Conservation (phyloP, 495 filamentous ascomycete species). For the Opeltia flavorubescens region DNA sequence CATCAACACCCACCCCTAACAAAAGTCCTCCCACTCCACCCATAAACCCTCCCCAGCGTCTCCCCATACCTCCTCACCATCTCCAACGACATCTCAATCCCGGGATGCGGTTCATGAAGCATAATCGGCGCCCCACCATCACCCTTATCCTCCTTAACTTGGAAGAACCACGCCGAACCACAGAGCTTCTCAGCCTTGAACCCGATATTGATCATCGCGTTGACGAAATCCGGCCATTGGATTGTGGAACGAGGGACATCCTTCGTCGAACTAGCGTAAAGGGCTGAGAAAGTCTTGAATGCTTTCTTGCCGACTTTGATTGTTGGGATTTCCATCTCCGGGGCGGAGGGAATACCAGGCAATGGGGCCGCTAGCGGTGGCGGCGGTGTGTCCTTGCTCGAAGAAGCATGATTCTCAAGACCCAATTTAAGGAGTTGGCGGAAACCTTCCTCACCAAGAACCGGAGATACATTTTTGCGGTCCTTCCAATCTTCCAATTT, state of each 20-base stretch:
- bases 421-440: too few species aligned
- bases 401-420: too few species aligned
- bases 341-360: not conserved
- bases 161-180: not conserved
- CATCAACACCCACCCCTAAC: too few species aligned
- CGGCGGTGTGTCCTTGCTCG: too few species aligned
- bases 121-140: not conserved
- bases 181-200: not conserved
- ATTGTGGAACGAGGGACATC: not conserved
- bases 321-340: not conserved
- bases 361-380: too few species aligned
- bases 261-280: not conserved
- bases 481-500: too few species aligned
- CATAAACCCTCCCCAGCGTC: not conserved
- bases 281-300: not conserved
- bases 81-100: not conserved
- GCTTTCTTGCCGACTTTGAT: not conserved
- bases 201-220: not conserved
- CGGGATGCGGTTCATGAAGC: not conserved
- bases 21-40: not conserved
- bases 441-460: too few species aligned
- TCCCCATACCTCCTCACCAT: not conserved
- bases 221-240: not conserved
- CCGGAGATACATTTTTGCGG: too few species aligned
- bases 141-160: not conserved